phyloP scores from a whole-genome alignment of 345 rosid genomes.

The Eucalyptus sp. region DNA sequence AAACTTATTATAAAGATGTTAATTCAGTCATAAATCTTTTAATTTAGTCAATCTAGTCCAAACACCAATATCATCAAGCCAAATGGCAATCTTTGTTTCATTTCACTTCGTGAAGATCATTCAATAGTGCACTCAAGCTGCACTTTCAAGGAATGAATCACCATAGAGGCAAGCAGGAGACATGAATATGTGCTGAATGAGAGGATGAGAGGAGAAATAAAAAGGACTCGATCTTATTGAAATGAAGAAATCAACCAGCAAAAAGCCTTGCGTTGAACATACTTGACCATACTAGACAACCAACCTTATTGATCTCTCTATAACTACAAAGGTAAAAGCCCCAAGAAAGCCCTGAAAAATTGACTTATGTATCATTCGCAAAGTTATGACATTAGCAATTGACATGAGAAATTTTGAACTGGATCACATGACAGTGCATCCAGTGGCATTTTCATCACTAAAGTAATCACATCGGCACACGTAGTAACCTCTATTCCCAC shows the following conservation, averaged over 20 bases:
- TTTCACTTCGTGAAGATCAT: too few relatives aligned
- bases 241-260: background rate
- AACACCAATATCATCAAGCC: too few relatives aligned
- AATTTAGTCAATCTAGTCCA: background rate
- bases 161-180: background rate
- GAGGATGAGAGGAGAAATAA: background rate
- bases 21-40: background rate
- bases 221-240: background rate
- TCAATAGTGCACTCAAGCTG: too few relatives aligned
- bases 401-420: background rate
- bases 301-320: background rate
- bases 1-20: background rate
- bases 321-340: background rate
- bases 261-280: background rate
- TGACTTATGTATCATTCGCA: background rate
- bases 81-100: too few relatives aligned
- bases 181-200: background rate
- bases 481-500: slow-evolving; percentile 2
- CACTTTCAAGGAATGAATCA: background rate
- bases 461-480: slow-evolving; percentile 24
- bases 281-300: background rate
- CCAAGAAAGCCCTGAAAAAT: background rate
- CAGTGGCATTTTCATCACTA: slow-evolving; percentile 37
- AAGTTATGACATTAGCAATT: background rate
- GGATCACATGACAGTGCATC: slow-evolving; percentile 41